Evolutionary conservation across 208 protist genomes (phyloP), one percentile per base, ranked within the genome.

Genomic region (Sergeia podlipaevii): DNA sequence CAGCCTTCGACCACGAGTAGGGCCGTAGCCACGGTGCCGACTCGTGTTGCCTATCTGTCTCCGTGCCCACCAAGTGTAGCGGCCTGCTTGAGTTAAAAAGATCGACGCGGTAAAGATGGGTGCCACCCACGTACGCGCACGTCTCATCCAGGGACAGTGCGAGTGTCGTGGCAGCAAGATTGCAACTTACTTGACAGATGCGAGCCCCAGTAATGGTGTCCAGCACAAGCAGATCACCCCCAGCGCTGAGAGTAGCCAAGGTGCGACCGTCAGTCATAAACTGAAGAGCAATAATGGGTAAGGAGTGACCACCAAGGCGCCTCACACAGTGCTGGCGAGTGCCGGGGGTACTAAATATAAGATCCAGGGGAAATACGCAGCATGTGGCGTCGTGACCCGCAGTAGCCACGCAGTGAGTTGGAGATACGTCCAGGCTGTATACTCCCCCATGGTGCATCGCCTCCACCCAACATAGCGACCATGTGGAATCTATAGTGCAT

Each of bases 101-200:
- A 47, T 90, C 81, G 10, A 93, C 60, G 2, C 55, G 53, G 0
- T 63, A 71, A 23, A 89, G 47, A 0, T 45, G 55, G 15, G 65
- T 66, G 2, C 86, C 86, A 18, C 67, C 86, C 8, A 90, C 77
- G 30, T 73, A 87, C 21, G 71, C 72, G 4, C 44, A 46, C 11
- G 82, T 83, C 66, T 93, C 82, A 53, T 93, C 82, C 10, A 62
- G 32, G 11, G 82, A 80, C 17, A 77, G 70, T 0, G 71, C 67
- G 2, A 93, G 17, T 24, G 57, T 70, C 4, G 56, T 50, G 4
- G 74, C 59, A 0, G 80, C 67, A 33, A 90, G 87, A 6, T 77
- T 73, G 33, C 69, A 71, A 11, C 30, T 28, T 5, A 85, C n/a
- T n/a, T n/a, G n/a, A n/a, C n/a, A n/a, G n/a, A n/a, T n/a, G n/a